Conservation (phyloP, 1,284 basidiomycete genomes). For the Hemileia vastatrix region DNA sequence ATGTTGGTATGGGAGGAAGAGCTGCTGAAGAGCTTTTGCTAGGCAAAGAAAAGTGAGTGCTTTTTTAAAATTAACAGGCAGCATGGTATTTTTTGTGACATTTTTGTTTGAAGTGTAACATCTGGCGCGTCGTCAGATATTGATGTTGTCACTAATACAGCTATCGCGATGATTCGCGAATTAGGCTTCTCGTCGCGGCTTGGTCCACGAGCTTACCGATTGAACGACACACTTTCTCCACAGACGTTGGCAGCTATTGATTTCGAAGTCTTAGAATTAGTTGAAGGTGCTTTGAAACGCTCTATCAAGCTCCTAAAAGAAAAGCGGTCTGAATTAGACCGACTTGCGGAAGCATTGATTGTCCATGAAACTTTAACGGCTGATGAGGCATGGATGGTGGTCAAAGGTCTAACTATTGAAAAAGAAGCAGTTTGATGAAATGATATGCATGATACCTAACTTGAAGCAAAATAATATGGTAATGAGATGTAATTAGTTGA, state of each 20-base stretch:
- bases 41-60: constrained; percentile 70
- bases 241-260: constrained; percentile 36
- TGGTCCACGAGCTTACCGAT: constrained; percentile 28
- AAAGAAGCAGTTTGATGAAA: constrained; percentile 7
- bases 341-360: constrained; percentile 73
- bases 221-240: constrained; percentile 26
- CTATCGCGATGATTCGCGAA: constrained; percentile 76
- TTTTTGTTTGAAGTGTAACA: constrained; percentile 25
- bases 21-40: constrained; percentile 88
- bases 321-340: constrained; percentile 68
- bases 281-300: constrained; percentile 63
- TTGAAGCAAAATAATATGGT: too few relatives aligned
- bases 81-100: neutral
- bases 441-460: too few relatives aligned
- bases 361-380: constrained; percentile 85
- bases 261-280: constrained; percentile 49
- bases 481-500: too few relatives aligned
- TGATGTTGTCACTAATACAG: constrained; percentile 63
- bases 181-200: constrained; percentile 63
- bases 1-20: constrained; percentile 83
- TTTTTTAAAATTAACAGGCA: neutral
- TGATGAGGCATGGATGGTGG: constrained; percentile 73
- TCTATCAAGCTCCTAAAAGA: constrained; percentile 59
- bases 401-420: constrained; percentile 46
- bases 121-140: constrained; percentile 86